Percentiles rank a stretch among this genome's conserved stretches.
Evolutionary conservation across 768 basidiomycete species (phyloP).

Genomic region (Steccherinum ochraceum): DNA sequence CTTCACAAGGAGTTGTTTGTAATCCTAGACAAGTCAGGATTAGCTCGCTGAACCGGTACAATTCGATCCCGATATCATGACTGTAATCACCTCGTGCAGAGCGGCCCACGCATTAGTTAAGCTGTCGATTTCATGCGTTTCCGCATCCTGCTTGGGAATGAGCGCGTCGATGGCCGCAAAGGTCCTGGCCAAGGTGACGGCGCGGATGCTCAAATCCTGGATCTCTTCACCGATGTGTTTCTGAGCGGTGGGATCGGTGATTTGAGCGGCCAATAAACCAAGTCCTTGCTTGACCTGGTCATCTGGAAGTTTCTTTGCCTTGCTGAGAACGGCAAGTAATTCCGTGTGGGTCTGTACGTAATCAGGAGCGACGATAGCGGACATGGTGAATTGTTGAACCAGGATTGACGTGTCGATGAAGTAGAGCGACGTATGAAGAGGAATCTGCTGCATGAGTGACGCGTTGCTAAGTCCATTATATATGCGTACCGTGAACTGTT

Average conservation of each 20-base stretch:
- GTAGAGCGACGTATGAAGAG: too few relatives aligned
- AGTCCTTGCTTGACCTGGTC: not conserved
- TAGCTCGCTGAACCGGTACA: too few relatives aligned
- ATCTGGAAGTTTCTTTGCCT: not conserved
- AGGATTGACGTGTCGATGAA: not conserved
- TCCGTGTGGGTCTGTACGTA: not conserved
- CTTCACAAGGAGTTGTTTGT: not conserved
- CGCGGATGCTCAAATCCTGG: not conserved
- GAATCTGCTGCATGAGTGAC: too few relatives aligned
- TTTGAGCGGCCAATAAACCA: not conserved
- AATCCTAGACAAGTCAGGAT: too few relatives aligned
- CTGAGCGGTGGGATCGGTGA: not conserved
- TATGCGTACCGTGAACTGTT: too few relatives aligned
- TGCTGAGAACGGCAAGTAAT: not conserved
- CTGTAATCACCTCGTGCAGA: not conserved
- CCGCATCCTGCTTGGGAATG: not conserved
- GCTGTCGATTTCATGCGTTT: not conserved
- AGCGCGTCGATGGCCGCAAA: not conserved
- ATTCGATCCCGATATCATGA: not conserved
- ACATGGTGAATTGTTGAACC: not conserved
- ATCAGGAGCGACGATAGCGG: not conserved
- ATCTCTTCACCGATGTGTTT: not conserved
- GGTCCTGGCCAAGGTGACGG: not conserved
- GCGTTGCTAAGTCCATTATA: too few relatives aligned
- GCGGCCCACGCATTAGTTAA: not conserved